Evolutionary conservation across 1,284 basidiomycete genomes (phyloP), one percentile per base, ranked within the genome.

Genomic region (Cutaneotrichosporon arboriforme): DNA sequence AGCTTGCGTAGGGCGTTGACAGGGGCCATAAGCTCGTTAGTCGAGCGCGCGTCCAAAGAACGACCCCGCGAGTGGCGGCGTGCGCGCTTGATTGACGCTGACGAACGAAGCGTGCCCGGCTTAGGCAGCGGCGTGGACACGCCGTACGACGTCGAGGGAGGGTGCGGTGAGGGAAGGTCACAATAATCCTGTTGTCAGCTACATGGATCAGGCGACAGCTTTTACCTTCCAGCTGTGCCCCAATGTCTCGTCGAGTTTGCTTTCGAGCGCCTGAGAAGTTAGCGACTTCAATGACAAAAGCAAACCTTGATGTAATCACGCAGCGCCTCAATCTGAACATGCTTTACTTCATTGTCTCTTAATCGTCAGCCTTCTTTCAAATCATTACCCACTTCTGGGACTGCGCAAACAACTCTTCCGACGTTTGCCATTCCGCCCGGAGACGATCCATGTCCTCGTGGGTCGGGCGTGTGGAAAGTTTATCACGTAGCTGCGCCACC

Each of bases 291-390:
- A n/a, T n/a, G n/a, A n/a, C n/a, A n/a, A n/a, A n/a, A n/a, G n/a
- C 59, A n/a, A n/a, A 68, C 69, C 46, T 63, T 66, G 46, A 64
- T 53, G 41, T 72, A 72, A 4, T 50, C 51, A 36, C 60, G 64
- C 45, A 63, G 51, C n/a, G 47, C 45, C 49, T 72, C 69, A n/a
- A 61, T 62, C 8, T 55, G 57, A 8, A 51, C 52, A 47, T 68
- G 64, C 38, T 72, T 69, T 17, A 58, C 49, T 51, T 68, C 64
- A 37, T 72, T 69, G 51, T 67, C 68, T 23, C 69, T 72, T 31
- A 34, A 4, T 4, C 17, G 50, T 45, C 31, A 53, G 50, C n/a
- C 2, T 9, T 9, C 3, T 2, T 20, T 13, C 20, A 1, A 13
- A 10, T 1, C 5, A 1, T 9, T 2, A 26, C 63, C 39, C 17